phyloP scores from a whole-genome alignment of 768 basidiomycete species.

The Suillus ampliporus region DNA sequence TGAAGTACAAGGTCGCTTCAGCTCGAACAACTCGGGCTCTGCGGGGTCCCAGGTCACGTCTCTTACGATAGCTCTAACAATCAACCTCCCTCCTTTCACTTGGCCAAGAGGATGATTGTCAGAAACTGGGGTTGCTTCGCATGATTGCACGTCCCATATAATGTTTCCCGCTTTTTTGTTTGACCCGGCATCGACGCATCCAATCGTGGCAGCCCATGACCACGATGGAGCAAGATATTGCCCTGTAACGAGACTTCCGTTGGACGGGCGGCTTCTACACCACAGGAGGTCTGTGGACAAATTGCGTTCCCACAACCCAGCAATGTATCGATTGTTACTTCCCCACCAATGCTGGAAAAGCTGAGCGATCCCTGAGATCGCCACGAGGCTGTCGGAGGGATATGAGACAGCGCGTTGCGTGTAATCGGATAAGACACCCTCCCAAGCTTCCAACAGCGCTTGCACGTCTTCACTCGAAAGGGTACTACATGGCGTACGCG shows the following conservation, averaged over 20 bases:
- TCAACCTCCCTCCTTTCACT: constrained; percentile 9
- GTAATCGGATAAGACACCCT: constrained; percentile 3
- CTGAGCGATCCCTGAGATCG: constrained; percentile 13
- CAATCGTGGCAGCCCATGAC: constrained; percentile 16
- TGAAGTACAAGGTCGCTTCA: not conserved
- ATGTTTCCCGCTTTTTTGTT: not conserved
- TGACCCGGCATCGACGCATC: not conserved
- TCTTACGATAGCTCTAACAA: constrained; percentile 8
- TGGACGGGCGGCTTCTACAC: not conserved
- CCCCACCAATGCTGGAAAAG: constrained; percentile 6
- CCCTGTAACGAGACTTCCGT: not conserved
- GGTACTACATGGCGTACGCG: not conserved
- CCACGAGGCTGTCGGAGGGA: constrained; percentile 13
- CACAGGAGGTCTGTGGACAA: constrained; percentile 13
- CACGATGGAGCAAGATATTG: constrained; percentile 12
- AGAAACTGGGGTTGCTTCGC: constrained; percentile 2
- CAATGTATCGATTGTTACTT: constrained; percentile 8
- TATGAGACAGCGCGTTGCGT: constrained; percentile 2
- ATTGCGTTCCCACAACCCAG: constrained; percentile 14
- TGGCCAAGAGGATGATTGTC: constrained; percentile 8
- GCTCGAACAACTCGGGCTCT: constrained; percentile 9
- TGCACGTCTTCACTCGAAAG: constrained; percentile 1
- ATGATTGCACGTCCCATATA: constrained; percentile 6
- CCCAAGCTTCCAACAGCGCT: constrained; percentile 4
- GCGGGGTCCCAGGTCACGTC: constrained; percentile 9